Evolutionary conservation across 139 green algal species (phyloP).

Genomic region (Chlamydomonas applanata): DNA sequence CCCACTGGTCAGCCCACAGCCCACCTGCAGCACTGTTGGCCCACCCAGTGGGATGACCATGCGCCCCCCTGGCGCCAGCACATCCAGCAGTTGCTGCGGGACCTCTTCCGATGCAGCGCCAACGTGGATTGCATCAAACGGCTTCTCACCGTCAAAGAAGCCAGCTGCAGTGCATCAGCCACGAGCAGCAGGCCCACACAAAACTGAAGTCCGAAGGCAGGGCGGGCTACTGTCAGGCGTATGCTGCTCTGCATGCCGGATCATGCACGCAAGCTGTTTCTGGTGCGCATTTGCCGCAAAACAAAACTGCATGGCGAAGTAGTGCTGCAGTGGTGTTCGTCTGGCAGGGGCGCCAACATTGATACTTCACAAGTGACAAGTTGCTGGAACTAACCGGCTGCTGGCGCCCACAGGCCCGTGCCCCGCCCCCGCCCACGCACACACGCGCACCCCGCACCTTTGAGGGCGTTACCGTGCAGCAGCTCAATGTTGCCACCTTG

Average conservation of each 20-base stretch:
- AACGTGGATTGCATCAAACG: slow-evolving; percentile 94
- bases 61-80: slow-evolving; percentile 65
- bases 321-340: no score
- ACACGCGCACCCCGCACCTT: slow-evolving; percentile 32
- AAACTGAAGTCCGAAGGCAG: no score
- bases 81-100: slow-evolving; percentile 53
- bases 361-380: not conserved
- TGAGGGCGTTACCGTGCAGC: slow-evolving; percentile 32
- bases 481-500: slow-evolving; percentile 7
- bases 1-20: no score
- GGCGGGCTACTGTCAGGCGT: no score
- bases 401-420: no score
- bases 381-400: no score
- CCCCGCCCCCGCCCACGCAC: no score
- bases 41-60: slow-evolving; percentile 80
- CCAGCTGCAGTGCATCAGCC: slow-evolving; percentile 21
- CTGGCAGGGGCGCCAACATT: not conserved
- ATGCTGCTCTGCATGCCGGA: no score
- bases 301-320: no score
- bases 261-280: no score
- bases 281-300: no score
- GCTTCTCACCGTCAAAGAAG: slow-evolving; percentile 37
- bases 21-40: no score
- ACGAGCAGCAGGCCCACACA: not conserved
- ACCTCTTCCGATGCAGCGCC: slow-evolving; percentile 81